Evolutionary conservation across 2,329 filamentous ascomycete species (phyloP), one percentile per base, ranked within the genome.

Genomic region (Lecanicillium sp.): DNA sequence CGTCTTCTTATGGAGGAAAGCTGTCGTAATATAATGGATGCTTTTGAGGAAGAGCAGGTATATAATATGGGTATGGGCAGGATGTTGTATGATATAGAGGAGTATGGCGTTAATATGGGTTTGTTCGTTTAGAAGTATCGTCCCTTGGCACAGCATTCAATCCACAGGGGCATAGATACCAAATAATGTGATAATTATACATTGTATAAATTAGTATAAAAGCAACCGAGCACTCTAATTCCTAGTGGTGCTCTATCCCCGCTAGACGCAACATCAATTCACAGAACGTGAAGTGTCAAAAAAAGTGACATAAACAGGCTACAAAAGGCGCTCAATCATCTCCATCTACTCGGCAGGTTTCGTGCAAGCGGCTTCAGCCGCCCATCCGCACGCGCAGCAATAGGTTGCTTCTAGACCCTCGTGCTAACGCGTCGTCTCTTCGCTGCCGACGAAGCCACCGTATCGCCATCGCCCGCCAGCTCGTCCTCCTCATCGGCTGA

Each of bases 401-500:
- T 17, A 20, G 41, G 34, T 12, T 39, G 47, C 43, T 25, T 44
- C 50, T 56, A 65, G 33, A 51, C 55, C 47, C 61, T 57, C 15
- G 54, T 54, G 32, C 51, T 54, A 25, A 62, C 48, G 33, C 60
- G 61, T 40, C 61, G 49, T 41, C 60, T 56, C 46, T 65, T 65
- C 4, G 54, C 49, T 19, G 56, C 55, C 17, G 56, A 57, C 10
- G 51, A 42, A 2, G 48, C 45, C 11, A 25, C 11, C 14, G 53
- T 50, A 17, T 61, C 60, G 6, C 53, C 62, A 32, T 74, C 70
- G 3, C 60, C 64, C 3, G 58, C 56, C 43, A 61, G 51, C 40
- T 72, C 69, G 34, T 73, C 70, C 33, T 72, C 67, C 12, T 72
- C 69, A 39, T 72, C 70, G 2, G 60, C 64, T 17, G 61, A 71